These are phyloP conservation scores for Arthroderma sp. DNA, from an alignment of 2,329 filamentous ascomycete genomes.

Conservation along the genomic window DNA sequence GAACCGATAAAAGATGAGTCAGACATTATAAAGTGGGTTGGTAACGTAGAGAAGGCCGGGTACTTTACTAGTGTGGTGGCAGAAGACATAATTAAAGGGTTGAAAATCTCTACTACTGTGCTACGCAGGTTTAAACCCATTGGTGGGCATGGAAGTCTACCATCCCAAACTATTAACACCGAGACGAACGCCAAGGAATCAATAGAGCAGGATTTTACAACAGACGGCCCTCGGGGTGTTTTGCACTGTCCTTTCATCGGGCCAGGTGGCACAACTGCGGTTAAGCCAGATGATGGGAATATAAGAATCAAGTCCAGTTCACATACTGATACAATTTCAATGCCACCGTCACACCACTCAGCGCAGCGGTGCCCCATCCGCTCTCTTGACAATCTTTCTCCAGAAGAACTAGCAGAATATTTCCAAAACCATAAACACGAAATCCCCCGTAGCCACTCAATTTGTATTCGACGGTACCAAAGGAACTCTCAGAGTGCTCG, in stretches of 20 bases:
- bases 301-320: conserved; percentile 28
- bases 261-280: conserved; percentile 24
- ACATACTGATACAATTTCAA: conserved; percentile 28
- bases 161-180: conserved; percentile 24
- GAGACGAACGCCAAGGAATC: conserved; percentile 49
- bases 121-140: not conserved
- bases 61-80: conserved; percentile 11
- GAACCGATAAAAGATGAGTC: not conserved
- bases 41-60: conserved; percentile 8
- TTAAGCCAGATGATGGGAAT: conserved; percentile 29
- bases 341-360: conserved; percentile 23
- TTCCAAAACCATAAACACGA: conserved; percentile 94
- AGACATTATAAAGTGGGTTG: conserved; percentile 9
- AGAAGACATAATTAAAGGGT: conserved; percentile 25
- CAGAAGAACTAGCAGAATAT: conserved; percentile 84
- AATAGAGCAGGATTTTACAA: conserved; percentile 83
- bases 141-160: conserved; percentile 11
- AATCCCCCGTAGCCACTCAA: conserved; percentile 80
- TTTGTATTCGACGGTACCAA: conserved; percentile 83
- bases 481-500: conserved; percentile 72
- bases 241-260: conserved; percentile 69
- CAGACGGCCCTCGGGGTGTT: conserved; percentile 64
- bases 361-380: conserved; percentile 76
- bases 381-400: conserved; percentile 80
- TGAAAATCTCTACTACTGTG: conserved; percentile 17